Evolutionary conservation across 106 monocot species (phyloP), one percentile per base, ranked within the genome.

Genomic region (Platanthera guangdongensis): DNA sequence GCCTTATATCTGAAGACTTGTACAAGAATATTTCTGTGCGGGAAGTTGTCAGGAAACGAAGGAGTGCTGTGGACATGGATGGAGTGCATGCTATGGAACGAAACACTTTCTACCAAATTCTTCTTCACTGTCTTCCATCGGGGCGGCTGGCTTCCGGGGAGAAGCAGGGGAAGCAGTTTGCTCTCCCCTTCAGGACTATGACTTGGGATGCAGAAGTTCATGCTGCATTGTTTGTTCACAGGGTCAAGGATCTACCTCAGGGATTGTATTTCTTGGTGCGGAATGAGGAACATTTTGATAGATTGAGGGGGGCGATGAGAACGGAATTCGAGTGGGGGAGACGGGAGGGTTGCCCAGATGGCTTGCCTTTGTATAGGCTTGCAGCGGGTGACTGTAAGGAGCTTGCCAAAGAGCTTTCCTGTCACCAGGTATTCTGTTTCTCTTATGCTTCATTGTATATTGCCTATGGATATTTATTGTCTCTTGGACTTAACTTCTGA

Each of bases 21-120:
- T 99, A 99, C 57, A 80, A 86, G 76, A 77, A 85, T 51, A 49
- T 82, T 19, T 88, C 88, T 0, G 79, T 92, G 47, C 79, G 84
- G 51, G 94, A 99, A 80, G 82, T 99, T 9, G 88, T 92, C 1
- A 74, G 94, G 82, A 88, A 84, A 77, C 77, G 99, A 50, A 81
- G 99, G 79, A 94, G 94, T 60, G 99, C 99, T 1, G 99, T 99
- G 15, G 99, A 99, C 73, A 90, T 99, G 99, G 99, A 99, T 21
- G 85, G 99, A 0, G 82, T 88, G 78, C 89, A 94, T 77, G 76
- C 81, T 25, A 88, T 99, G 92, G 76, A 82, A 18, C 87, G 77
- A 74, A 79, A 92, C 7, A 90, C 86, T 5, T 99, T 99, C 80
- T 99, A 94, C 73, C 99, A 99, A 84, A 92, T 99, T 57, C 47